phyloP scores from a whole-genome alignment of 2,329 filamentous ascomycete genomes.

The Aureobasidium lini region DNA sequence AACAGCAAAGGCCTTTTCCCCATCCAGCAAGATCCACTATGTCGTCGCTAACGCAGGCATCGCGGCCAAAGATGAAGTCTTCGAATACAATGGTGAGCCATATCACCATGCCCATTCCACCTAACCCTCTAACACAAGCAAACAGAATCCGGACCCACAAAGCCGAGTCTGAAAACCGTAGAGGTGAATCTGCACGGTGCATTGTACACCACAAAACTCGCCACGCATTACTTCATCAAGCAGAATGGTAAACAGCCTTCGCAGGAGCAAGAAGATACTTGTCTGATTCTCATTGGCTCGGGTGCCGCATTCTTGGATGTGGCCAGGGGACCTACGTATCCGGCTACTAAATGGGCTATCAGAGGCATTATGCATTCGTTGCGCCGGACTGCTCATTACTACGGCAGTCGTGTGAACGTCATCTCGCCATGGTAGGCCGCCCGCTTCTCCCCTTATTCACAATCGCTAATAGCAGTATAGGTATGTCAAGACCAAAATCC shows the following conservation, averaged over 20 bases:
- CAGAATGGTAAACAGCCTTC: not conserved
- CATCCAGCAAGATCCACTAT: slow-evolving; percentile 21
- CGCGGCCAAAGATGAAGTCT: not conserved
- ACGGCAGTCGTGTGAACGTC: slow-evolving; percentile 2
- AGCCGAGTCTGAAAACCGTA: slow-evolving; percentile 20
- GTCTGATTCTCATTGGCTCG: slow-evolving; percentile 43
- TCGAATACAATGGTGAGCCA: not conserved
- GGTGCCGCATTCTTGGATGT: slow-evolving; percentile 43
- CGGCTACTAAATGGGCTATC: slow-evolving; percentile 28
- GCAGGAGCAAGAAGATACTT: not conserved
- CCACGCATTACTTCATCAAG: slow-evolving; percentile 28
- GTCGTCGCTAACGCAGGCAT: slow-evolving; percentile 27
- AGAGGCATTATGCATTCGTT: slow-evolving; percentile 13
- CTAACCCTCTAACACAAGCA: not conserved
- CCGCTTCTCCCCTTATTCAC: not conserved
- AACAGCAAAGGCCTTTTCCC: slow-evolving; percentile 18
- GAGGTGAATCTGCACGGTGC: slow-evolving; percentile 17
- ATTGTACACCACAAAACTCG: slow-evolving; percentile 19
- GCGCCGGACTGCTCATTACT: not conserved
- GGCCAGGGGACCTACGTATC: slow-evolving; percentile 28
- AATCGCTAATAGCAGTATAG: not conserved
- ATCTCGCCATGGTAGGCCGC: not conserved
- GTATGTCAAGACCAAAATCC: slow-evolving; percentile 22
- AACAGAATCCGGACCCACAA: not conserved
- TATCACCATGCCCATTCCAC: not conserved